Conservation (phyloP, 768 basidiomycete genomes). For the Phlebiopsis gigantea region DNA sequence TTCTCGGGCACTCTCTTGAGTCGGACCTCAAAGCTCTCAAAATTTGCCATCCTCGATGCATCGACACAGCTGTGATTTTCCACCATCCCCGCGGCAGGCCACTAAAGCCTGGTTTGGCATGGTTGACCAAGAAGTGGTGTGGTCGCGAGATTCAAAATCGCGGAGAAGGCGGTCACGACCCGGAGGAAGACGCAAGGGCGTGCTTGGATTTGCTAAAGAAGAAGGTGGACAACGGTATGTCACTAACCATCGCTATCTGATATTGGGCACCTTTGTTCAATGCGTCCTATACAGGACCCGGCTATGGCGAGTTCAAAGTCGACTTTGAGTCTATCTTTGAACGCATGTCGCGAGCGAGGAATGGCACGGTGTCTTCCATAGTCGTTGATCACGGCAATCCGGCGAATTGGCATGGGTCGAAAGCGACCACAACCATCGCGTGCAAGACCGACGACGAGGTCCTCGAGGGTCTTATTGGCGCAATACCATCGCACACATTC, state of each 20-base stretch:
- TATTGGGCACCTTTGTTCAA: background rate
- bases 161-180: constrained; percentile 87
- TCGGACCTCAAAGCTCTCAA: constrained; percentile 89
- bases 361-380: constrained; percentile 46
- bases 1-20: constrained; percentile 94
- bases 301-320: constrained; percentile 82
- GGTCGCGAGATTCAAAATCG: constrained; percentile 81
- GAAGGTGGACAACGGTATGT: constrained; percentile 68
- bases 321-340: constrained; percentile 90
- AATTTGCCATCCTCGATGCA: constrained; percentile 78
- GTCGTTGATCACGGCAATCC: constrained; percentile 88
- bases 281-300: constrained; percentile 37
- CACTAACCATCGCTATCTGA: background rate
- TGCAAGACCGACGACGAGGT: constrained; percentile 80
- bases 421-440: constrained; percentile 70
- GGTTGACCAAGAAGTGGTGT: constrained; percentile 94
- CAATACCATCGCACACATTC: constrained; percentile 68
- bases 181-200: constrained; percentile 90
- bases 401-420: constrained; percentile 75
- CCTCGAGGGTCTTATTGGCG: constrained; percentile 57
- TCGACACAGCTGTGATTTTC: constrained; percentile 88
- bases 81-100: constrained; percentile 93
- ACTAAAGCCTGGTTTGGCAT: constrained; percentile 92
- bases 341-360: constrained; percentile 58
- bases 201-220: constrained; percentile 79